These are phyloP conservation scores for Pythium volutum DNA, from an alignment of 352 stramenopile genomes.

Conservation along the genomic window DNA sequence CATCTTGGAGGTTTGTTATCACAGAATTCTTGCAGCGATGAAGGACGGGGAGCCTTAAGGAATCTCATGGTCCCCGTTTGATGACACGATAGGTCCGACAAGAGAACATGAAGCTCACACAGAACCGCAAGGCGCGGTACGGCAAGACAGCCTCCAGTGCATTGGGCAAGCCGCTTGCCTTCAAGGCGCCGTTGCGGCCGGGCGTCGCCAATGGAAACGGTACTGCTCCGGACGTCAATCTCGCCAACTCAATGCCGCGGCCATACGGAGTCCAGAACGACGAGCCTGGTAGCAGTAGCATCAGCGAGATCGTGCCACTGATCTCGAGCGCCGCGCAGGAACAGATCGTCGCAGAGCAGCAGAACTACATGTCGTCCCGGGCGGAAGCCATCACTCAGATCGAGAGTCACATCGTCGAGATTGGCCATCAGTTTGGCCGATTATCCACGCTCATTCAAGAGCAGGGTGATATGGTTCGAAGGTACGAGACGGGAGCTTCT, in stretches of 20 bases:
- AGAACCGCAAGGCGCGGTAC: constrained; percentile 73
- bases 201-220: neutral
- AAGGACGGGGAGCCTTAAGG: too few species aligned
- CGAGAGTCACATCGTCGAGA: constrained; percentile 85
- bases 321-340: constrained; percentile 74
- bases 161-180: constrained; percentile 72
- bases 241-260: constrained; percentile 54
- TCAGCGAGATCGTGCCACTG: constrained; percentile 56
- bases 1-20: constrained; percentile 53
- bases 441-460: constrained; percentile 81
- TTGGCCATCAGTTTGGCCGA: constrained; percentile 77
- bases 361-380: constrained; percentile 72
- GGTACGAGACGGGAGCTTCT: constrained; percentile 28
- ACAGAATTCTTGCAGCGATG: neutral
- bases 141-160: constrained; percentile 69
- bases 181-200: constrained; percentile 38
- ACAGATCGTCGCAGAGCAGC: constrained; percentile 72
- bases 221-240: constrained; percentile 32
- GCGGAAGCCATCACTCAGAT: constrained; percentile 81
- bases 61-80: neutral
- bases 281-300: constrained; percentile 23
- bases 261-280: constrained; percentile 45
- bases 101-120: constrained; percentile 86
- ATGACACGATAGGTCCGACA: constrained; percentile 45
- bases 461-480: constrained; percentile 75